Conservation (phyloP, 345 rosid species). For the Populus ilicifolia region DNA sequence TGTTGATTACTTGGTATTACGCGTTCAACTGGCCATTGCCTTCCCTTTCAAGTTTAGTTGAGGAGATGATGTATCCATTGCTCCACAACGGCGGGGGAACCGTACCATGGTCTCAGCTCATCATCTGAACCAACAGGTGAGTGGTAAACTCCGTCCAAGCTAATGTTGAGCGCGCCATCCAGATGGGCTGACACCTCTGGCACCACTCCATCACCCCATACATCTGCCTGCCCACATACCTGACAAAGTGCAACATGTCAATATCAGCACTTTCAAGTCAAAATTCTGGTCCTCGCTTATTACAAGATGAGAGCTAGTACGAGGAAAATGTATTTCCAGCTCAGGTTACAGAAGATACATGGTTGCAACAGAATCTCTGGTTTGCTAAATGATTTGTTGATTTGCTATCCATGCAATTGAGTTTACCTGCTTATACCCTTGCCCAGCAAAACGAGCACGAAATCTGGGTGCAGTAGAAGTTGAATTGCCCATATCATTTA, state of each 20-base stretch:
- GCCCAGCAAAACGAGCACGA: conserved; percentile 84
- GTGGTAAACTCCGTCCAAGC: conserved; percentile 78
- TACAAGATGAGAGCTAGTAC: not conserved
- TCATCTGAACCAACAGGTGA: conserved; percentile 91
- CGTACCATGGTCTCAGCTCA: conserved; percentile 73
- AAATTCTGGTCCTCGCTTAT: not conserved
- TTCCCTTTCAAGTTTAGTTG: conserved; percentile 21
- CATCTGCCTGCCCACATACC: conserved; percentile 88
- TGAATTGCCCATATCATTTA: conserved; percentile 30
- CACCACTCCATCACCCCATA: conserved; percentile 97
- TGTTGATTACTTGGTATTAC: not conserved
- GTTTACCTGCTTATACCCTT: conserved; percentile 87
- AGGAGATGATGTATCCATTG: conserved; percentile 80
- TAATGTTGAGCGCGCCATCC: conserved; percentile 74
- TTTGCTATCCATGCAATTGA: not conserved
- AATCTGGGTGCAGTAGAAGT: conserved; percentile 29
- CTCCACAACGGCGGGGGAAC: conserved; percentile 63
- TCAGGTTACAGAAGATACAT: no score
- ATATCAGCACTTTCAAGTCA: not conserved
- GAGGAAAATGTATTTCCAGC: not conserved
- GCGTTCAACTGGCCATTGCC: not conserved
- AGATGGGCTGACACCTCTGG: conserved; percentile 83
- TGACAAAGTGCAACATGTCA: conserved; percentile 12
- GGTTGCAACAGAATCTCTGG: not conserved
- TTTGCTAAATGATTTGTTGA: not conserved